phyloP scores from a whole-genome alignment of 2,329 filamentous ascomycete genomes.

The Annulohypoxylon truncatum region DNA sequence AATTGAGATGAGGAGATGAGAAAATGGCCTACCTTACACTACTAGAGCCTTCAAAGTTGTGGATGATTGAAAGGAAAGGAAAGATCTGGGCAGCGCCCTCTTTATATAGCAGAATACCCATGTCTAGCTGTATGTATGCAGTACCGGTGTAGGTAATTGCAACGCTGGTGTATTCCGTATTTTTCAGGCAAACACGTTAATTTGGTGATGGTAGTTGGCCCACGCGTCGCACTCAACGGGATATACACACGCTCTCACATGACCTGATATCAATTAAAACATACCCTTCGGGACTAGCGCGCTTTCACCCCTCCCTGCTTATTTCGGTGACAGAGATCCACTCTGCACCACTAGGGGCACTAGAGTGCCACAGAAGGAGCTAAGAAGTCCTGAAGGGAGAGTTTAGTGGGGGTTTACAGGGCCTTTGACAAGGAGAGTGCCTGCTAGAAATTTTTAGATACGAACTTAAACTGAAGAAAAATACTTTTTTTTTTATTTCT shows the following conservation, averaged over 20 bases:
- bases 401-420: conserved; percentile 39
- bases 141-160: not conserved
- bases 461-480: conserved; percentile 14
- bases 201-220: conserved; percentile 46
- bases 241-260: conserved; percentile 47
- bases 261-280: conserved; percentile 39
- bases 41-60: conserved; percentile 38
- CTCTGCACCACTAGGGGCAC: conserved; percentile 17
- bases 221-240: conserved; percentile 45
- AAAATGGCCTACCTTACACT: conserved; percentile 46
- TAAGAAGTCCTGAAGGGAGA: conserved; percentile 35
- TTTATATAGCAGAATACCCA: conserved; percentile 41
- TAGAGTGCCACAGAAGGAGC: conserved; percentile 23
- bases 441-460: conserved; percentile 1
- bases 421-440: conserved; percentile 35
- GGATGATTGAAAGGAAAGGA: conserved; percentile 37
- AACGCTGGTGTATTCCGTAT: conserved; percentile 22
- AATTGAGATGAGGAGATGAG: conserved; percentile 40
- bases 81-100: conserved; percentile 33
- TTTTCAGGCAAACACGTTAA: conserved; percentile 49
- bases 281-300: conserved; percentile 39
- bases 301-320: conserved; percentile 22
- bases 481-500: conserved; percentile 7
- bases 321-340: conserved; percentile 36
- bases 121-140: conserved; percentile 29